These are phyloP conservation scores for Phytophthora multivora DNA, from an alignment of 352 stramenopile genomes.

Conservation along the genomic window DNA sequence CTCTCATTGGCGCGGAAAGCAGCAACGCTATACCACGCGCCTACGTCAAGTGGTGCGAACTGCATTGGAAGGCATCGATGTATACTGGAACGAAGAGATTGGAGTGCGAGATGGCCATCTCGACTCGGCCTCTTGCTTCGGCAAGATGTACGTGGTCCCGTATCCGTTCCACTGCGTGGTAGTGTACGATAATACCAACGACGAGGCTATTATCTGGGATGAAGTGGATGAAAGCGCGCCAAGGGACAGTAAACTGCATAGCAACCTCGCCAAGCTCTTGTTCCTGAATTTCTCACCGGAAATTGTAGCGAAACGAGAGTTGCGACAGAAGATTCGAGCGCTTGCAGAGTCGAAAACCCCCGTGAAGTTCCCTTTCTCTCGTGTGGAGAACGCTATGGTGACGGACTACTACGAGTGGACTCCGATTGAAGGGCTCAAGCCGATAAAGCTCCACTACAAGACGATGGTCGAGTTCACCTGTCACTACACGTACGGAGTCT, in stretches of 20 bases:
- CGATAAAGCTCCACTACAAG: conserved; percentile 5
- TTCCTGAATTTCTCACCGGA: conserved; percentile 39
- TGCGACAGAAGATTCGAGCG: conserved; percentile 41
- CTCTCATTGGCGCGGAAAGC: conserved; percentile 40
- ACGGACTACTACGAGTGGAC: conserved; percentile 16
- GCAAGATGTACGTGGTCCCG: conserved; percentile 51
- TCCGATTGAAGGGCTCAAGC: neutral
- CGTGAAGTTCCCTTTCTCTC: conserved; percentile 37
- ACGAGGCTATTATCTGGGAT: conserved; percentile 44
- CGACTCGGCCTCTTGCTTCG: conserved; percentile 43
- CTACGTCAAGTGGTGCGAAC: conserved; percentile 29
- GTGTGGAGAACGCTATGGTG: conserved; percentile 31
- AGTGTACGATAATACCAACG: conserved; percentile 48
- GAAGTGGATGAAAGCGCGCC: conserved; percentile 11
- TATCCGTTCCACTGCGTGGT: conserved; percentile 59
- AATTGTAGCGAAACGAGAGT: conserved; percentile 21
- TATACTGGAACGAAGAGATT: conserved; percentile 42
- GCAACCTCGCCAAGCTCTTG: conserved; percentile 32
- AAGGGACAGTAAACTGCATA: conserved; percentile 13
- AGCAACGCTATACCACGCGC: conserved; percentile 22
- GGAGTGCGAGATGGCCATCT: conserved; percentile 38
- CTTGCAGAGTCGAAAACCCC: conserved; percentile 18
- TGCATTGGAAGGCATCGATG: conserved; percentile 50
- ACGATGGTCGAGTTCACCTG: conserved; percentile 37
- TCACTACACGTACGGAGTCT: conserved; percentile 36